Percentiles rank a stretch among this genome's conserved stretches.
Evolutionary conservation across 1,284 basidiomycete genomes (phyloP).

Genomic region (Cystobasidium slooffiae): DNA sequence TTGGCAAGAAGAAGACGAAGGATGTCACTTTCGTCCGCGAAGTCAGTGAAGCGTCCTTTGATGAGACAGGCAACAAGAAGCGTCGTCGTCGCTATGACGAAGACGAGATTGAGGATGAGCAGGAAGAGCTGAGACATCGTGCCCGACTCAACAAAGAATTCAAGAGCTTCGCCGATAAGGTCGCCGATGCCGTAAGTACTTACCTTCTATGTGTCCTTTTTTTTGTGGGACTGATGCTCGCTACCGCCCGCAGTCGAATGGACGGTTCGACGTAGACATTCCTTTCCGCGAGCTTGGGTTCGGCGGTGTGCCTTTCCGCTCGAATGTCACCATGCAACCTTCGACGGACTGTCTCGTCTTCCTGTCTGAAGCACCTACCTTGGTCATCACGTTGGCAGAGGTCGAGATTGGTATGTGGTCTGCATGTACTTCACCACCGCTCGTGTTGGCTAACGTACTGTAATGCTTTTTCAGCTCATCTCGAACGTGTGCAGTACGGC

Average conservation of each 20-base stretch:
- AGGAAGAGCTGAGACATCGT: slow-evolving; percentile 89
- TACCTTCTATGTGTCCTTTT: background rate
- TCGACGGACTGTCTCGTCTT: slow-evolving; percentile 97
- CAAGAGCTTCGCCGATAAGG: slow-evolving; percentile 88
- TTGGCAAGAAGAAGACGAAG: slow-evolving; percentile 98
- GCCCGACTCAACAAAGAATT: slow-evolving; percentile 93
- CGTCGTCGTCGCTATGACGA: slow-evolving; percentile 96
- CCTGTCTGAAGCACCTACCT: slow-evolving; percentile 92
- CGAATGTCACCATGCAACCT: slow-evolving; percentile 90
- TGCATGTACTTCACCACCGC: background rate
- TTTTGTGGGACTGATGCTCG: background rate
- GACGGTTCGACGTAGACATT: slow-evolving; percentile 89
- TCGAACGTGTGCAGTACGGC: slow-evolving; percentile 96
- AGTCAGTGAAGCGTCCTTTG: slow-evolving; percentile 96
- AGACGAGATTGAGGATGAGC: slow-evolving; percentile 98
- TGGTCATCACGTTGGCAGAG: slow-evolving; percentile 90
- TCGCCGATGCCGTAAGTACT: slow-evolving; percentile 76
- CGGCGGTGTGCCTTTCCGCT: slow-evolving; percentile 94
- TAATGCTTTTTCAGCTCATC: slow-evolving; percentile 65
- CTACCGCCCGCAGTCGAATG: slow-evolving; percentile 58
- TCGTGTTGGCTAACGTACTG: background rate
- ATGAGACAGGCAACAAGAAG: slow-evolving; percentile 98
- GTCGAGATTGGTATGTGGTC: slow-evolving; percentile 70
- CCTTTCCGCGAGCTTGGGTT: slow-evolving; percentile 98
- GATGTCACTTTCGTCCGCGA: slow-evolving; percentile 99